Base-by-base conservation (phyloP, 345 rosid species). In the Arabis hirsuta region DNA sequence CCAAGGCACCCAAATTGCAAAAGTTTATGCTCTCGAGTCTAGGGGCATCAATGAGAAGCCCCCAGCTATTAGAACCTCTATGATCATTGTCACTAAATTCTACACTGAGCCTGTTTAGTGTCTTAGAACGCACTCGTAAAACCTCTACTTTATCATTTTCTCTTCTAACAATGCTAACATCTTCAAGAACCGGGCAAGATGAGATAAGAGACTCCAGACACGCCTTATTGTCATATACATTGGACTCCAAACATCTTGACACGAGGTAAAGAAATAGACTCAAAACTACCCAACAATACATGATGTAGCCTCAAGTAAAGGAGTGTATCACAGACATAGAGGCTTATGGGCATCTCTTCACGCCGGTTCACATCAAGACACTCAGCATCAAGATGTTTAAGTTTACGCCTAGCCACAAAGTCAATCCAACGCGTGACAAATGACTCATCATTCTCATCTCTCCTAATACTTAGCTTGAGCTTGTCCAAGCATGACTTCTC, bases 31-130 rank as follows among this genome's bases (percentile, higher is more conserved):
- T 34, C 13, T 50, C 19, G 16, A 65, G 57, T 36, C 46, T 48
- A 34, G 56, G 69, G 12, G 44, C 69, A 46, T 47, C 69, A 20
- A 65, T 22, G 7, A 20, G 19, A 65, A 50, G 45, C 46, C 9
- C 46, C 31, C 4, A 50, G 19, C 13, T 45, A 44, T 3, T 0
- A 44, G 12, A 62, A 29, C 5, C 5, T 29, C 32, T 29, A 29
- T 16, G 16, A 16, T 29, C 32, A 3, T 3, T 5, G 1, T 4
- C 4, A 29, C 5, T 5, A 9, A 11, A 10, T 6, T 7, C 6
- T 19, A 69, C 29, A 12, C 19, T 19, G 4, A 54, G 41, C 53
- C 42, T 4, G 2, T 29, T 67, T 57, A 69, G 6, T 45, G 73
- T 57, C 4, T 57, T 27, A 45, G 73, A 69, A 48, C 2, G 56